Conservation (phyloP, 2,329 filamentous ascomycete species). For the Emmonsiellopsis sp. region DNA sequence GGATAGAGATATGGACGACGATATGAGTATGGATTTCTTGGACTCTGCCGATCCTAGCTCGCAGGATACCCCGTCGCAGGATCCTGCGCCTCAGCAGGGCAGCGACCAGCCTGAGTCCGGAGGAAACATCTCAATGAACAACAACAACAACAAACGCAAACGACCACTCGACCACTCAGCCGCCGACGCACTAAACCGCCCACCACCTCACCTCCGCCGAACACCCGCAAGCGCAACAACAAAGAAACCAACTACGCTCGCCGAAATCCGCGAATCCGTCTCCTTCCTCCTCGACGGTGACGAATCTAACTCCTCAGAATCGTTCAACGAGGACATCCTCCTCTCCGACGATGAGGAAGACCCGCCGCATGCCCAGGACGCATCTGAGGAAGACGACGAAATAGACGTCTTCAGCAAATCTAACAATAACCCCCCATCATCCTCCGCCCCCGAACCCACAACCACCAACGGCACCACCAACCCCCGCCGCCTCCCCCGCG, state of each 20-base stretch:
- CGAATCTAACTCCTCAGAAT: conserved; percentile 17
- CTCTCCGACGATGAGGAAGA: conserved; percentile 43
- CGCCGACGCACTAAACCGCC: conserved; percentile 38
- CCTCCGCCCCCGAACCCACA: background rate
- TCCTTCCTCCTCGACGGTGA: conserved; percentile 65
- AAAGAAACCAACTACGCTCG: conserved; percentile 63
- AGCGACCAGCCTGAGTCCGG: conserved; percentile 12
- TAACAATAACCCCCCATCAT: no score
- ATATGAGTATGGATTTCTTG: conserved; percentile 59
- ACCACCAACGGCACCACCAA: conserved; percentile 21
- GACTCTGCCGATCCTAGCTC: conserved; percentile 32
- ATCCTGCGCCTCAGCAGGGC: conserved; percentile 3
- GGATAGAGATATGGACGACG: conserved; percentile 60
- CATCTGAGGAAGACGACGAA: conserved; percentile 43
- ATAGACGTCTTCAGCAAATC: conserved; percentile 24
- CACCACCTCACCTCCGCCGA: conserved; percentile 53
- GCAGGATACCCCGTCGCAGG: conserved; percentile 9
- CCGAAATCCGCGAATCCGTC: conserved; percentile 73
- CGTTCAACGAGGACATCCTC: conserved; percentile 33
- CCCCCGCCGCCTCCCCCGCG: conserved; percentile 30
- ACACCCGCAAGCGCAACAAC: conserved; percentile 44
- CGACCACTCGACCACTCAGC: conserved; percentile 30
- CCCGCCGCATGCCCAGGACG: conserved; percentile 46
- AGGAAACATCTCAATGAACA: conserved; percentile 24
- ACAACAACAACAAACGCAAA: conserved; percentile 18